Conservation (phyloP, 768 basidiomycete species). For the Psilocybe azurescens region DNA sequence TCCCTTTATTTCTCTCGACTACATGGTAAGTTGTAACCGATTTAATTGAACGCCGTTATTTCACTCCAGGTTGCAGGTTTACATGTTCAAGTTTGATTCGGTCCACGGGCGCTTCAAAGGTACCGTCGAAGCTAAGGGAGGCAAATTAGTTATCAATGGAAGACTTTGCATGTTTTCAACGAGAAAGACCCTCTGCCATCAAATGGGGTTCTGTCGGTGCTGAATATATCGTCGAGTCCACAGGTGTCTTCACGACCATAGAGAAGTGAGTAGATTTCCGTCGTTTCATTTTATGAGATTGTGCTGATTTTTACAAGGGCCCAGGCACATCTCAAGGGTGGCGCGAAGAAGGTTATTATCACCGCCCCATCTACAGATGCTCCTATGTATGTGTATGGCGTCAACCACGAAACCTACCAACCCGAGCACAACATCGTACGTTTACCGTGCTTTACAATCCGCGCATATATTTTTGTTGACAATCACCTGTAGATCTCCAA, state of each 20-base stretch:
- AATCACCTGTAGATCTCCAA: slow-evolving; percentile 73
- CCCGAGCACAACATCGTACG: slow-evolving; percentile 79
- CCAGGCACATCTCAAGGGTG: slow-evolving; percentile 87
- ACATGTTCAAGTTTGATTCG: slow-evolving; percentile 95
- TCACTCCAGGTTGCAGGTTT: slow-evolving; percentile 53
- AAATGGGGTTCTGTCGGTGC: slow-evolving; percentile 79
- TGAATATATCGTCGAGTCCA: slow-evolving; percentile 92
- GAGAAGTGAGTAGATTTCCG: slow-evolving; percentile 61
- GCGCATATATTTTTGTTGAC: not conserved
- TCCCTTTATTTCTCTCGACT: slow-evolving; percentile 91
- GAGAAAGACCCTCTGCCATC: slow-evolving; percentile 87
- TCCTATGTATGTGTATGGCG: slow-evolving; percentile 91
- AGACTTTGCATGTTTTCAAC: slow-evolving; percentile 71
- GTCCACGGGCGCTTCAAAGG: slow-evolving; percentile 89
- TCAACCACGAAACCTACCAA: slow-evolving; percentile 92
- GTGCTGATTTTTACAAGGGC: slow-evolving; percentile 52
- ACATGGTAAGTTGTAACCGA: slow-evolving; percentile 71
- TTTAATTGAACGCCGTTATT: too few relatives aligned
- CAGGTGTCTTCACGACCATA: slow-evolving; percentile 93
- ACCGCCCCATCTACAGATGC: slow-evolving; percentile 93
- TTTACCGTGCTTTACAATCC: slow-evolving; percentile 16
- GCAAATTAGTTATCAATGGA: slow-evolving; percentile 82
- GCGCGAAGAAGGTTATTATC: slow-evolving; percentile 99
- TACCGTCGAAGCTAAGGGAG: slow-evolving; percentile 71
- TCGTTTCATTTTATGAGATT: not conserved